Base-by-base conservation (phyloP, 2,329 filamentous ascomycete species). In the Apiospora hydei region DNA sequence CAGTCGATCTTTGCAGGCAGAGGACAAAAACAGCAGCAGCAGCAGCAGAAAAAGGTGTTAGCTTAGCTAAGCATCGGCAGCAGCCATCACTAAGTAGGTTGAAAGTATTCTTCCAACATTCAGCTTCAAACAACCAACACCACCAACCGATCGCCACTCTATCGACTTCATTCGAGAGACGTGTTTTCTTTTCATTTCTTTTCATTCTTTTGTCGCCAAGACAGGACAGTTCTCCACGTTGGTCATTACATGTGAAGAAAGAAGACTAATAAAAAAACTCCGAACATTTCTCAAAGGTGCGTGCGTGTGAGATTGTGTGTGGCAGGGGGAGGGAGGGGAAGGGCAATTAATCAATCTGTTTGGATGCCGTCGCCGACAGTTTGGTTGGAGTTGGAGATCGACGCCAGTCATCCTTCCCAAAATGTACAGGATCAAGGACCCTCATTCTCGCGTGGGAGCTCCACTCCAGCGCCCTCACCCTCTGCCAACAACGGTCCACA, bases 381-480 rank as follows among this genome's bases (percentile, higher is more conserved):
- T 64, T 64, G 57, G 57, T 64, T 64, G 57, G 57, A 64, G 57
- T 64, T 64, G 57, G 57, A 64, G 57, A 64, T 64, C 34, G 57
- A 64, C 57, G 57, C 57, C 57, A 64, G 34, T 61, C 30, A 61
- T 61, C 53, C 34, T 26, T 38, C 16, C 49, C 53, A 34, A 61
- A 21, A 10, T 16, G 30, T 41, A 64, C 57, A 41, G 57, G 57
- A 64, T 64, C 57, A 64, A 61, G 53, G 57, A 64, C 34, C 57
- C 57, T 64, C 34, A 41, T 64, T 64, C 57, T 64, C 57, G 57
- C 57, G 57, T 64, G 57, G 57, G 34, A 41, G 41, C 57, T 64
- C 57, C 57, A 64, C 57, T 38, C 34, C 34, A 8, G 14, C 11
- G 13, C 24, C 14, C 13, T n/a, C 24, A 4, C 49, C 24, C 18